Base-by-base conservation (phyloP, 495 filamentous ascomycete genomes). In the Aspergillus wentii region DNA sequence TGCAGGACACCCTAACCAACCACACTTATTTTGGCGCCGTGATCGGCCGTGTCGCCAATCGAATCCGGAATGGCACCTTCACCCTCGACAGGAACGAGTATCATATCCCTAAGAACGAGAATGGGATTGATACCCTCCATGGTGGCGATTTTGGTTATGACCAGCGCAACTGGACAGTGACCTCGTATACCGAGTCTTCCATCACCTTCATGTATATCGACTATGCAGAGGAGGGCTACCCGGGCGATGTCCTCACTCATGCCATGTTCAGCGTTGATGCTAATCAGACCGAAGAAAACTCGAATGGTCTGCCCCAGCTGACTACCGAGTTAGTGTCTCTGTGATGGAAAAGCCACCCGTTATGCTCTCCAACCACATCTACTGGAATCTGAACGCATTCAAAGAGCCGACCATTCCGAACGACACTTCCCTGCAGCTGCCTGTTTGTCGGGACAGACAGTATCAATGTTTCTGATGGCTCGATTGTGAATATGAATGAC, bases 381-480 rank as follows among this genome's bases (percentile, higher is more conserved):
- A 94, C 67, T 94, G 86, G 86, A 92, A 94, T 60, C 68, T 94
- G 39, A 86, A 90, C 56, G 88, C 79, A 8, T 94, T 88, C 57
- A 66, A 81, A 52, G 80, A 81, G 3, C 53, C 71, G 11, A 73
- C 66, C 5, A 71, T 79, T 16, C 67, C 92, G n/a, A 81, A 88
- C 49, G 77, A 92, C 58, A 79, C 80, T 27, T 75, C 72, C 33
- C 63, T 94, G 28, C 76, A 80, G 42, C 47, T 94, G 50, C 88
- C 88, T 2, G 78, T 76, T 83, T 43, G 62, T 90, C 19, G 84
- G 53, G 11, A 78, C 76, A 3, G 87, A 94, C 62, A 74, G 67
- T 43, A 88, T 88, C 43, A 62, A 85, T 16, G 82, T 94, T 41
- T 88, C 88, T 3, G 86, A 80, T 18, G 88, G 87, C 30, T 75